phyloP scores from a whole-genome alignment of 2,329 filamentous ascomycete species.

The Neofusicoccum sp. region DNA sequence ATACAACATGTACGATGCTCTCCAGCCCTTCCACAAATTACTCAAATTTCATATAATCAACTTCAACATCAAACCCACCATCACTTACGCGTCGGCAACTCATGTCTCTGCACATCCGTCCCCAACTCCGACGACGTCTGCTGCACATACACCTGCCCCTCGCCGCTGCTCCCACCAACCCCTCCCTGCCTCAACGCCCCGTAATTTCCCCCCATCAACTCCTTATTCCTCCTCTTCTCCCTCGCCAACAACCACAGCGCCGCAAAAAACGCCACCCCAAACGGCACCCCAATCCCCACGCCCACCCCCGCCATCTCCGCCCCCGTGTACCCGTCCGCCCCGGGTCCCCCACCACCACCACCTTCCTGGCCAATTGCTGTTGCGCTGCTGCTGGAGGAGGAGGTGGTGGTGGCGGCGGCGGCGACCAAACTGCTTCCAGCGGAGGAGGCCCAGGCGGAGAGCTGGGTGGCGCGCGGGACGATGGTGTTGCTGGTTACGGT shows the following conservation, averaged over 20 bases:
- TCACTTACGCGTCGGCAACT: neutral
- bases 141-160: neutral
- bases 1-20: too few relatives aligned
- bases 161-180: neutral
- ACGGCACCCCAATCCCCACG: constrained; percentile 15
- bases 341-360: neutral
- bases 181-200: neutral
- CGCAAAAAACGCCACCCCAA: constrained; percentile 7
- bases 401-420: neutral
- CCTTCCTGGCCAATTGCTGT: neutral
- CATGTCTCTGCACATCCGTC: neutral
- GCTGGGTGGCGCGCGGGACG: neutral
- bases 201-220: neutral
- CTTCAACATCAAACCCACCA: neutral
- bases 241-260: neutral
- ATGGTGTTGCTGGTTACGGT: neutral
- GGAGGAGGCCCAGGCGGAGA: neutral
- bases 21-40: too few relatives aligned
- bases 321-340: constrained; percentile 5
- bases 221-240: constrained; percentile 4
- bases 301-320: constrained; percentile 19
- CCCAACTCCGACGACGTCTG: neutral
- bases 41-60: too few relatives aligned
- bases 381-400: neutral
- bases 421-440: neutral